Evolutionary conservation across 202 grass and related monocot species (phyloP), one percentile per base, ranked within the genome.

Genomic region (Bolboschoenoplectus hybrid): DNA sequence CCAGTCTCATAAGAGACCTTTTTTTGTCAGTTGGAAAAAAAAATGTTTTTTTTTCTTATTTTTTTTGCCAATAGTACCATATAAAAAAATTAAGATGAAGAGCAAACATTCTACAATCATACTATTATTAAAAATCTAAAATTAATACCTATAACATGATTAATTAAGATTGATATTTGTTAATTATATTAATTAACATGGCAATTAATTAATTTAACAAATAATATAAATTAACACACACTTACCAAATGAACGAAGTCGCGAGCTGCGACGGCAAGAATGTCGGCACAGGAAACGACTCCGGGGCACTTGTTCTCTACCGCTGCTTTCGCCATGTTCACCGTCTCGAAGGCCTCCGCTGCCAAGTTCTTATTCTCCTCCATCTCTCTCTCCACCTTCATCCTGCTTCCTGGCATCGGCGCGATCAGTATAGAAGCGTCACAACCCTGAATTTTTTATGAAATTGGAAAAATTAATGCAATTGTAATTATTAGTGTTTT

Each of bases 381-480:
- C 89, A 90, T 45, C 85, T 98, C 96, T 84, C 93, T 84, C 89
- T 98, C 96, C 86, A 96, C 93, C 86, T 82, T 88, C 43, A 7
- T 32, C 32, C 10, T 78, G 26, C 46, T 83, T 43, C 66, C 84
- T 34, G 71, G 8, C 35, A 86, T 90, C 67, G 96, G 89, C 16
- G 91, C 89, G 19, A 98, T 98, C 88, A 98, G 73, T 63, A 98
- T 88, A 9, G 96, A 98, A 51, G 90, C 93, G 40, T 98, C 93
- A 7, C 96, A 98, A 4, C 93, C 96, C 93, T 96, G 73, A 16
- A 35, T 19, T 38, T 58, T 39, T 40, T n/a, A n/a, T 78, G 11
- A 55, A 75, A 56, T 20, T 6, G 6, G 2, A 69, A 69, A 39
- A 40, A 14, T 2, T 10, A 17, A 5, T 44, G 34, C 50, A 58